Percentiles rank a stretch among this genome's conserved stretches.
These are phyloP conservation scores for Capsicum baccatum DNA, from an alignment of 257 asterid genomes.

Conservation along the genomic window DNA sequence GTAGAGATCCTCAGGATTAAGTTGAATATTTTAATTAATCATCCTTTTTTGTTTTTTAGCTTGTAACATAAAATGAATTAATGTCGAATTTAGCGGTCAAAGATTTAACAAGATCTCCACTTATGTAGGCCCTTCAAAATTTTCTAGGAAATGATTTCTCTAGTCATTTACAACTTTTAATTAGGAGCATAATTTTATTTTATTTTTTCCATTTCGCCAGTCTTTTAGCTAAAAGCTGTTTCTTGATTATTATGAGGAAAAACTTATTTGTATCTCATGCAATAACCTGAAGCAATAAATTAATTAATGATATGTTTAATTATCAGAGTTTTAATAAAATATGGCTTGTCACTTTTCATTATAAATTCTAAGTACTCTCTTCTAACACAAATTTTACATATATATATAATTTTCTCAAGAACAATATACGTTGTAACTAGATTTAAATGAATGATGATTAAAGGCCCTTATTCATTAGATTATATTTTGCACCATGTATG, in stretches of 20 bases:
- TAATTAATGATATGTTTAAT: neutral
- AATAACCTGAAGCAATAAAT: neutral
- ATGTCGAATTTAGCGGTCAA: neutral
- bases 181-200: neutral
- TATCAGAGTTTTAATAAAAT: too few species aligned
- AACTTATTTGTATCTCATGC: neutral
- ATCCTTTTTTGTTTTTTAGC: neutral
- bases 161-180: neutral
- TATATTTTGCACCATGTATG: neutral
- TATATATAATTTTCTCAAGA: neutral
- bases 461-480: neutral
- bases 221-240: neutral
- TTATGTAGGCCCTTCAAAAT: neutral
- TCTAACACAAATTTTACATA: neutral
- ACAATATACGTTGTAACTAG: neutral
- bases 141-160: too few species aligned
- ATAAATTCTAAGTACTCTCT: too few species aligned
- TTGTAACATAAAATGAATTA: neutral
- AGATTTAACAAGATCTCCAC: neutral
- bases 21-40: neutral
- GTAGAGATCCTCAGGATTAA: neutral
- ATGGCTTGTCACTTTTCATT: neutral
- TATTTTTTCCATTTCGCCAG: too few species aligned
- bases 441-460: neutral
- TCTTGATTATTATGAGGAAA: neutral